A percentile compares a stretch with the other conserved stretches of the same genome.
These are phyloP conservation scores for Omphalea diandra DNA, from an alignment of 441 rosid genomes.

Conservation along the genomic window DNA sequence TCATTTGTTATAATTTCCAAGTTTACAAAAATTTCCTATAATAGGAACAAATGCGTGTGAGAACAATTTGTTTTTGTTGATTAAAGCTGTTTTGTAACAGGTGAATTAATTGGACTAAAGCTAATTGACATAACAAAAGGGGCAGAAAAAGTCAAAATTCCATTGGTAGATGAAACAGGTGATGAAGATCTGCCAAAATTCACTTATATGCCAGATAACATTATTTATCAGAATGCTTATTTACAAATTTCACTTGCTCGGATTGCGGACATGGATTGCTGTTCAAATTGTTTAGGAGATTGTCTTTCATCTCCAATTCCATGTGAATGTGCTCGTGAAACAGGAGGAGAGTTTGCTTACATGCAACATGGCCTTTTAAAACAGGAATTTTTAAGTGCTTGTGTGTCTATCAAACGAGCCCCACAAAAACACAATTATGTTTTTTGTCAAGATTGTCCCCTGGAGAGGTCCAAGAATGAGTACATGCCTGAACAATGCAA, in stretches of 20 bases:
- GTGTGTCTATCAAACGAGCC: conserved; percentile 42
- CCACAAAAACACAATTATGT: conserved; percentile 42
- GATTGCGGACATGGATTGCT: conserved; percentile 72
- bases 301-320: conserved; percentile 63
- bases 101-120: not conserved
- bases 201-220: conserved; percentile 61
- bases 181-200: conserved; percentile 51
- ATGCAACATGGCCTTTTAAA: conserved; percentile 55
- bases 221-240: conserved; percentile 60
- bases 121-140: conserved; percentile 60
- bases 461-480: conserved; percentile 56
- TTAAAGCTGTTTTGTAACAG: too few relatives aligned
- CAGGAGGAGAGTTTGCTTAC: conserved; percentile 87
- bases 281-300: conserved; percentile 66
- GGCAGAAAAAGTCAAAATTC: conserved; percentile 56
- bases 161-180: conserved; percentile 56
- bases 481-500: conserved; percentile 51
- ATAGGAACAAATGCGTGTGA: too few relatives aligned
- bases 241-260: conserved; percentile 68
- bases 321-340: conserved; percentile 80
- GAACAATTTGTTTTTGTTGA: too few relatives aligned
- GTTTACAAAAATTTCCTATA: not conserved
- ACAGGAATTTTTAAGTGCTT: conserved; percentile 57
- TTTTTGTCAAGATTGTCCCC: conserved; percentile 75
- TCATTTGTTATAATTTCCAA: not conserved